A percentile compares a stretch with the other conserved stretches of the same genome.
Conservation (phyloP, 106 monocot species). For the Acorus gramineus region DNA sequence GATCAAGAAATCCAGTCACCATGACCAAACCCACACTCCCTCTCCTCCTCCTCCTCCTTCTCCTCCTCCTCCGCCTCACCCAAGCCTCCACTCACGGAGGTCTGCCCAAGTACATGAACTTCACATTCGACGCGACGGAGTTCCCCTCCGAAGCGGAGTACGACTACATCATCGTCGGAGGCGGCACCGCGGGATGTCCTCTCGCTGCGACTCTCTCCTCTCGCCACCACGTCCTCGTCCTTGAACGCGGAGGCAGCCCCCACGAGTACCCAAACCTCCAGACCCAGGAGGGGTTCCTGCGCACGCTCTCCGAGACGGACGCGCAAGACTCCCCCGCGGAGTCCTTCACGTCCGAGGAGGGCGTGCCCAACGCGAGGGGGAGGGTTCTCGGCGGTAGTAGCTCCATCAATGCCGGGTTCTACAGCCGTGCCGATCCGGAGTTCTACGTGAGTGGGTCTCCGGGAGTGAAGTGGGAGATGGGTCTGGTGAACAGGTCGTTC, state of each 20-base stretch:
- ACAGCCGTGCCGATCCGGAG: constrained; percentile 47
- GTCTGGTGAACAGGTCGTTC: constrained; percentile 20
- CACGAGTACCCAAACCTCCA: constrained; percentile 43
- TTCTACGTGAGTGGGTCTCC: constrained; percentile 15
- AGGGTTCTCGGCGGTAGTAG: constrained; percentile 60
- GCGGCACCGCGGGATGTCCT: constrained; percentile 72
- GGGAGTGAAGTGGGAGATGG: constrained; percentile 23
- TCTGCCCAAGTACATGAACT: constrained; percentile 21
- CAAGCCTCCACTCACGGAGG: no score
- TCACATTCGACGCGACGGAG: constrained; percentile 41
- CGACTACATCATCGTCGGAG: constrained; percentile 77
- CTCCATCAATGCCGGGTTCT: constrained; percentile 72
- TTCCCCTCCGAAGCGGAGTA: constrained; percentile 44
- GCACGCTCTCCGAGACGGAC: constrained; percentile 21
- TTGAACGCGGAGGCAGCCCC: constrained; percentile 65
- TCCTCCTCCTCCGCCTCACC: constrained; percentile 1
- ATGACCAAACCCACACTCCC: no score
- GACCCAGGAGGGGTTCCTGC: constrained; percentile 47
- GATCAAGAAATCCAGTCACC: no score
- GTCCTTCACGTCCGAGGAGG: constrained; percentile 56
- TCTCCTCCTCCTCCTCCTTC: background rate
- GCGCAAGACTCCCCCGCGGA: constrained; percentile 48
- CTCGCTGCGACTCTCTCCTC: constrained; percentile 63
- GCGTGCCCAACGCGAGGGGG: constrained; percentile 65
- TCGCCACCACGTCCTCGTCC: constrained; percentile 34